Percentiles rank a stretch among this genome's conserved stretches.
Conservation (phyloP, 495 filamentous ascomycete species). For the Xylaria cubensis region DNA sequence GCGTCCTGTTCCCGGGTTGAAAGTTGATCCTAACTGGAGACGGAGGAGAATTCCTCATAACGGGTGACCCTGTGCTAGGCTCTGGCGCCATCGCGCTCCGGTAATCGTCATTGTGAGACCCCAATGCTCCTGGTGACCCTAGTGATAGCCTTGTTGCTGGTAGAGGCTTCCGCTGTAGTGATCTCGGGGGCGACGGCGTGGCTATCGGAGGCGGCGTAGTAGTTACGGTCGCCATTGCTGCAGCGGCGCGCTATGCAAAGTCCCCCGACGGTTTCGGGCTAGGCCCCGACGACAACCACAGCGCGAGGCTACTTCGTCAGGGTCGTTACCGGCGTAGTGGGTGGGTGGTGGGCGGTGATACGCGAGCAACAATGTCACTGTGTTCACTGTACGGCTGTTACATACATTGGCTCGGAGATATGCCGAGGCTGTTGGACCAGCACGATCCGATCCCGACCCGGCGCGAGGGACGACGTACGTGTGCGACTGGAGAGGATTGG, state of each 20-base stretch:
- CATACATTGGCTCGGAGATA: conserved; percentile 33
- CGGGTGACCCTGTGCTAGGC: conserved; percentile 42
- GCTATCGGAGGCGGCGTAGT: conserved; percentile 44
- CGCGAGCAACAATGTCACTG: conserved; percentile 29
- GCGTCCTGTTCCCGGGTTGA: conserved; percentile 49
- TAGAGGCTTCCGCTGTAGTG: conserved; percentile 51
- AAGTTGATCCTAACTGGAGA: conserved; percentile 53
- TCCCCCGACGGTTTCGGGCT: conserved; percentile 22
- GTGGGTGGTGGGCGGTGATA: conserved; percentile 12
- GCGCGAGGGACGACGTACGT: conserved; percentile 22
- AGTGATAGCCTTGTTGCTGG: conserved; percentile 42
- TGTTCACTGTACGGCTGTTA: conserved; percentile 32
- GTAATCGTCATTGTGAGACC: conserved; percentile 45
- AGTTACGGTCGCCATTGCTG: conserved; percentile 54
- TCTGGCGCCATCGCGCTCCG: conserved; percentile 44
- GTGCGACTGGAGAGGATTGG: conserved; percentile 3
- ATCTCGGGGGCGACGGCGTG: conserved; percentile 44
- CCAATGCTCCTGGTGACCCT: conserved; percentile 29
- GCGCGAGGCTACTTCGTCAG: conserved; percentile 14
- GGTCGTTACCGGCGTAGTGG: conserved; percentile 10
- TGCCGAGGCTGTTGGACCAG: conserved; percentile 29
- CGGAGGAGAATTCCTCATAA: conserved; percentile 46
- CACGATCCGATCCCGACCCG: conserved; percentile 7
- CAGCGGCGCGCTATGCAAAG: conserved; percentile 27
- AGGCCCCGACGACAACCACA: conserved; percentile 12